Evolutionary conservation across 1,139 yeast species (phyloP).

Genomic region (Meyerozyma athensensis): DNA sequence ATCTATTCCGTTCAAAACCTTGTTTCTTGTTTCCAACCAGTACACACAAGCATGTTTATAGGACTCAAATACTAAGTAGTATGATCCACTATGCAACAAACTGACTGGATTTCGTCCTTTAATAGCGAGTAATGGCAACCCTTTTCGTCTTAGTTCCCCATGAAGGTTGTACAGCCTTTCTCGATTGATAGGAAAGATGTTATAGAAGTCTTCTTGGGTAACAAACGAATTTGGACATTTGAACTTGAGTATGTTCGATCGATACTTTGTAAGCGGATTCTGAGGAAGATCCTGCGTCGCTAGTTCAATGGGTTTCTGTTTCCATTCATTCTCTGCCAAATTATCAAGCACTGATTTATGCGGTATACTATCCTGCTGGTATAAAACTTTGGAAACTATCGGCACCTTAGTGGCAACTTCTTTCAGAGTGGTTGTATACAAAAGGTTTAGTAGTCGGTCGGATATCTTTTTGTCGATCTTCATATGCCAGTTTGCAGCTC

Average conservation of each 20-base stretch:
- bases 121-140: conserved; percentile 30
- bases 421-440: conserved; percentile 27
- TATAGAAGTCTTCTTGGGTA: conserved; percentile 32
- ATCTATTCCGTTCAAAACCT: conserved; percentile 48
- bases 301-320: conserved; percentile 21
- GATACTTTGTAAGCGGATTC: conserved; percentile 5
- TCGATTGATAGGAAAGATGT: conserved; percentile 29
- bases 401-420: conserved; percentile 27
- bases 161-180: conserved; percentile 27
- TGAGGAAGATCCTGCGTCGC: conserved; percentile 23
- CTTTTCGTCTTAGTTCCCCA: conserved; percentile 14
- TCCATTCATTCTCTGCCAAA: conserved; percentile 29
- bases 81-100: conserved; percentile 42
- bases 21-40: conserved; percentile 42
- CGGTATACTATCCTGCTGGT: conserved; percentile 15
- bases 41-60: conserved; percentile 48
- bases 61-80: conserved; percentile 48
- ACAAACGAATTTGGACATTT: conserved; percentile 34
- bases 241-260: conserved; percentile 32
- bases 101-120: conserved; percentile 46
- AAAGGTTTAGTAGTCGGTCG: conserved; percentile 26
- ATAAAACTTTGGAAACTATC: conserved; percentile 22
- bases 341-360: conserved; percentile 25
- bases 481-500: conserved; percentile 1
- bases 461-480: conserved; percentile 16